Percentiles rank a stretch among this genome's conserved stretches.
Evolutionary conservation across 768 basidiomycete species (phyloP).

Genomic region (Tremella mesenterica): DNA sequence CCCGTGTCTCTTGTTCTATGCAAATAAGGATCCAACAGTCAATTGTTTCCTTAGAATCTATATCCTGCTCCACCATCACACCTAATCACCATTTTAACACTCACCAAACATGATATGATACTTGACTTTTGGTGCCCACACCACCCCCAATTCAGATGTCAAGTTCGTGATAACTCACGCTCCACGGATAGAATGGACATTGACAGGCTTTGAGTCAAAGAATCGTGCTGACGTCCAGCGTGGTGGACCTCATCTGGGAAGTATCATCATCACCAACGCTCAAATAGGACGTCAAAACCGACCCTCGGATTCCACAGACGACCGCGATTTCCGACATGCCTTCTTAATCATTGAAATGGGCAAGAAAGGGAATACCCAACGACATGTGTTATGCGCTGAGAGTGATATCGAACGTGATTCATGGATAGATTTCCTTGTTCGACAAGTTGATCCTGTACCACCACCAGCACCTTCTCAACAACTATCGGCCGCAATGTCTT

Average conservation of each 20-base stretch:
- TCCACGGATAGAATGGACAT: too few species aligned
- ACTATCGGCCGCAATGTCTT: too few species aligned
- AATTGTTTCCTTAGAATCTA: too few species aligned
- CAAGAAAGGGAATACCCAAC: conserved; percentile 45
- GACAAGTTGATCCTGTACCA: conserved; percentile 52
- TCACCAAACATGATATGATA: too few species aligned
- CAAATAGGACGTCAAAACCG: conserved; percentile 90
- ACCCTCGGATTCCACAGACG: conserved; percentile 59
- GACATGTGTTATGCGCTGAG: conserved; percentile 93
- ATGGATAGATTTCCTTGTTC: conserved; percentile 90
- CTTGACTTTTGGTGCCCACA: too few species aligned
- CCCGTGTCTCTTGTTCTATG: not conserved
- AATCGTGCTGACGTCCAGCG: conserved; percentile 51
- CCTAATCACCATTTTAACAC: too few species aligned
- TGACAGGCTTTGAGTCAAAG: not conserved
- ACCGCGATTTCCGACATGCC: conserved; percentile 91
- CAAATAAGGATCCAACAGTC: too few species aligned
- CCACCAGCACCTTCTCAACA: not conserved
- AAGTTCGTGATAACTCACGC: too few species aligned
- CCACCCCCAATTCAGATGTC: too few species aligned
- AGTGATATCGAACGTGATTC: conserved; percentile 85
- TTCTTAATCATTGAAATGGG: conserved; percentile 80
- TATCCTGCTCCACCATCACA: too few species aligned
- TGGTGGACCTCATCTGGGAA: conserved; percentile 82
- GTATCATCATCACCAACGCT: conserved; percentile 80